Conservation (phyloP, 805 yeast genomes). For the Candida qinlingensis region DNA sequence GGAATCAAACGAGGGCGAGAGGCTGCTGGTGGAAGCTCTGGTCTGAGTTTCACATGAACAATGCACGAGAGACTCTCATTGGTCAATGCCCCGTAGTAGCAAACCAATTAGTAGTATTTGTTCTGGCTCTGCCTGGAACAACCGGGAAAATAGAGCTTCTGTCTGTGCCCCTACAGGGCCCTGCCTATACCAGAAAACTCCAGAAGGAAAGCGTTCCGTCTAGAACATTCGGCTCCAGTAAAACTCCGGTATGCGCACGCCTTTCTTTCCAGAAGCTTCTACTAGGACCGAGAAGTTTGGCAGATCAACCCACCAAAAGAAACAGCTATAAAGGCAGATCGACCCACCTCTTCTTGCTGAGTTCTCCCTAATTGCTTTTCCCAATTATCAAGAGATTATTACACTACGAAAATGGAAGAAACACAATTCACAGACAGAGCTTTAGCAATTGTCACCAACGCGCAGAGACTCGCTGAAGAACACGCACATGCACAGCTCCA, state of each 20-base stretch:
- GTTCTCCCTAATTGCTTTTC: too few relatives aligned
- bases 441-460: slow-evolving; percentile 68
- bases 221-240: not conserved
- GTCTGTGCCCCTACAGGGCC: not conserved
- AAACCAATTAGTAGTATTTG: too few relatives aligned
- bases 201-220: not conserved
- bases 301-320: too few relatives aligned
- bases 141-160: not conserved
- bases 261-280: not conserved
- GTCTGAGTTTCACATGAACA: not conserved
- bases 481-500: slow-evolving; percentile 76
- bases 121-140: too few relatives aligned
- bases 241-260: not conserved
- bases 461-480: slow-evolving; percentile 77
- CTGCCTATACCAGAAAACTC: not conserved
- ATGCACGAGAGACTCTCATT: too few relatives aligned
- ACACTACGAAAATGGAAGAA: slow-evolving; percentile 30
- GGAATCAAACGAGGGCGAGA: not conserved
- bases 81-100: too few relatives aligned
- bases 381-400: too few relatives aligned
- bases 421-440: slow-evolving; percentile 94
- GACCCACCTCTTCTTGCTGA: not conserved
- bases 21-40: not conserved
- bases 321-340: not conserved
- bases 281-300: too few relatives aligned